A percentile compares a stretch with the other conserved stretches of the same genome.
phyloP scores from a whole-genome alignment of 2,329 filamentous ascomycete species.

The Aspergillus eucalypticola region DNA sequence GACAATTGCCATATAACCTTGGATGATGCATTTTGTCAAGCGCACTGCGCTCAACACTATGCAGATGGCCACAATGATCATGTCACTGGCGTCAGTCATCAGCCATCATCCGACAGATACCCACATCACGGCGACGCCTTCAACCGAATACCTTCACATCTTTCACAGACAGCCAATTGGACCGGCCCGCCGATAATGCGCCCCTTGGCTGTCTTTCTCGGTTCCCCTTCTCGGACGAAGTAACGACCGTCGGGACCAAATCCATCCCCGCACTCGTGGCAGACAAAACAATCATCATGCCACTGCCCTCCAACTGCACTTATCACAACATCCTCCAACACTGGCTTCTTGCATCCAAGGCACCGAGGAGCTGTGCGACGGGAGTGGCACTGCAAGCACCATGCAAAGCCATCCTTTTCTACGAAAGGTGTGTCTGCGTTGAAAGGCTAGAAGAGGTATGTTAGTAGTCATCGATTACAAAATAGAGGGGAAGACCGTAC shows the following conservation, averaged over 20 bases:
- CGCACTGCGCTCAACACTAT: neutral
- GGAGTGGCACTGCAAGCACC: conserved; percentile 92
- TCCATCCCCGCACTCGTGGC: conserved; percentile 63
- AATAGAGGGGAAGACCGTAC: conserved; percentile 32
- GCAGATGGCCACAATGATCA: neutral
- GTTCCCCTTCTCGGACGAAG: conserved; percentile 60
- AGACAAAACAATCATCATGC: conserved; percentile 91
- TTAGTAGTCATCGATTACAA: conserved; percentile 12
- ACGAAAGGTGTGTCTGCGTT: conserved; percentile 74
- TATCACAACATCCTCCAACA: conserved; percentile 87
- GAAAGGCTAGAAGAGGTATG: conserved; percentile 51
- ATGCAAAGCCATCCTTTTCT: conserved; percentile 96
- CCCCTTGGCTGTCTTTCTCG: conserved; percentile 47
- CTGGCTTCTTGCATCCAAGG: conserved; percentile 76
- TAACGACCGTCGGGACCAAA: conserved; percentile 63
- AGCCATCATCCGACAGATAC: neutral
- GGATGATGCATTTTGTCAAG: neutral
- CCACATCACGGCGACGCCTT: conserved; percentile 51
- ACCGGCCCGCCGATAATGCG: conserved; percentile 49
- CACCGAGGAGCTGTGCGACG: conserved; percentile 89
- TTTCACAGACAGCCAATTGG: conserved; percentile 63
- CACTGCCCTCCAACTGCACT: conserved; percentile 87
- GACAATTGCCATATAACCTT: neutral
- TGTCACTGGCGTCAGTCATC: neutral
- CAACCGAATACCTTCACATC: conserved; percentile 62